phyloP scores from a whole-genome alignment of 1,284 basidiomycete genomes.

The Ustilago bromivora region DNA sequence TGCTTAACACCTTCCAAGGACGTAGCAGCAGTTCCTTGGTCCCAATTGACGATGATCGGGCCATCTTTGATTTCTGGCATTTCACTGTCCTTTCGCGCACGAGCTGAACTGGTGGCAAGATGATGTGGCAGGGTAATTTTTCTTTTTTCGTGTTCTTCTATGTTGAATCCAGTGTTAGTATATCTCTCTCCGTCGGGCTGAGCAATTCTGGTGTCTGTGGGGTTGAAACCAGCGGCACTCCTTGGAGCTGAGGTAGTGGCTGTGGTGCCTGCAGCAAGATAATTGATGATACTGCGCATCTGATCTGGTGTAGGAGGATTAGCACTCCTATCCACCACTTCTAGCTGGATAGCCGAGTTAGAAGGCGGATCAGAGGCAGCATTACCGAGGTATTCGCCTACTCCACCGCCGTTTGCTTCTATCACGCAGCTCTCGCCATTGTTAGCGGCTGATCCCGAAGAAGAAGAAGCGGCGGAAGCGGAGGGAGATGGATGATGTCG shows the following conservation, averaged over 20 bases:
- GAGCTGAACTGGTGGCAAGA: background rate
- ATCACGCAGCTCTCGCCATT: slow-evolving; percentile 34
- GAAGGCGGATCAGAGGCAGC: slow-evolving; percentile 26
- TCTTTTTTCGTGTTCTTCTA: slow-evolving; percentile 22
- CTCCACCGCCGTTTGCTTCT: slow-evolving; percentile 31
- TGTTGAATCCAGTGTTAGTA: slow-evolving; percentile 12
- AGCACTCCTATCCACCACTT: slow-evolving; percentile 31
- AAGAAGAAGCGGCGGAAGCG: slow-evolving; percentile 1
- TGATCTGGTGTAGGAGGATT: slow-evolving; percentile 47
- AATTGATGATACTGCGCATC: slow-evolving; percentile 41
- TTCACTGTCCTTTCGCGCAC: background rate
- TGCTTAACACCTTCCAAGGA: slow-evolving; percentile 30
- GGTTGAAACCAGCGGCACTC: too few relatives aligned
- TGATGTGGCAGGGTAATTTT: slow-evolving; percentile 14
- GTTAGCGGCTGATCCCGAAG: background rate
- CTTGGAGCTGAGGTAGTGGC: too few relatives aligned
- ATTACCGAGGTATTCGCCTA: slow-evolving; percentile 28
- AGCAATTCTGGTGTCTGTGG: too few relatives aligned
- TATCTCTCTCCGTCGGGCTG: background rate
- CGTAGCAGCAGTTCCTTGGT: slow-evolving; percentile 36
- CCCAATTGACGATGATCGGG: slow-evolving; percentile 49
- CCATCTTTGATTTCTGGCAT: slow-evolving; percentile 49
- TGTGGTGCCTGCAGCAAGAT: slow-evolving; percentile 25
- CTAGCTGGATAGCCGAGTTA: slow-evolving; percentile 22
- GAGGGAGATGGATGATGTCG: slow-evolving; percentile 6